Conservation (phyloP, 495 filamentous ascomycete species). For the Darksidea phi region DNA sequence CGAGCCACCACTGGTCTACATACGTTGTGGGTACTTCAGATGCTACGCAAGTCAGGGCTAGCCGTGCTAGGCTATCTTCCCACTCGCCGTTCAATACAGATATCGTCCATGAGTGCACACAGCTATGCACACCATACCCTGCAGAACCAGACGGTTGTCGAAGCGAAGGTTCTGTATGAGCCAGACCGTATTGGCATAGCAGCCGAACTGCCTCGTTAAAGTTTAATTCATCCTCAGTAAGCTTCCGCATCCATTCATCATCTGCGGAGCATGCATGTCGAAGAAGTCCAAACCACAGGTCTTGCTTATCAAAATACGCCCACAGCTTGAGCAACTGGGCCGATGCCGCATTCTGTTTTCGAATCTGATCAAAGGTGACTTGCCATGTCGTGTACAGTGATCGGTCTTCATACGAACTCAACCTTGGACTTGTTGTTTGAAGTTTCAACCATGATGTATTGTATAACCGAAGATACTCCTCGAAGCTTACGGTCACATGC, state of each 20-base stretch:
- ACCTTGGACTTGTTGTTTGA: no score
- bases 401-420: no score
- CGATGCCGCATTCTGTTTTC: slow-evolving; percentile 6
- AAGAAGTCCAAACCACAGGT: slow-evolving; percentile 29
- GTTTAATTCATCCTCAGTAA: slow-evolving; percentile 4
- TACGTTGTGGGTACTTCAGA: slow-evolving; percentile 4
- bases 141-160: no score
- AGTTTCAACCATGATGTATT: no score
- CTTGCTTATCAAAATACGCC: slow-evolving; percentile 28
- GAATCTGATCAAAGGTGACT: slow-evolving; percentile 26
- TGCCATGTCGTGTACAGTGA: slow-evolving; percentile 30
- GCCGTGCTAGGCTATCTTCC: neutral
- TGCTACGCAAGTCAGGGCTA: slow-evolving; percentile 15
- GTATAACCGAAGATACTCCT: no score
- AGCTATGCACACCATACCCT: slow-evolving; percentile 20
- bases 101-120: slow-evolving; percentile 20
- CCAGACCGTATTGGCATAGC: slow-evolving; percentile 18
- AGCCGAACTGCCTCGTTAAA: slow-evolving; percentile 17
- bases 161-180: slow-evolving; percentile 1
- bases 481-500: no score
- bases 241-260: slow-evolving; percentile 6
- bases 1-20: neutral
- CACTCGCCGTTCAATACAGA: neutral
- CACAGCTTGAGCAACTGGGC: slow-evolving; percentile 30
- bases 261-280: neutral